Evolutionary conservation across 108 stramenopile genomes (phyloP), one percentile per base, ranked within the genome.

Genomic region (Cyclotella baltica): DNA sequence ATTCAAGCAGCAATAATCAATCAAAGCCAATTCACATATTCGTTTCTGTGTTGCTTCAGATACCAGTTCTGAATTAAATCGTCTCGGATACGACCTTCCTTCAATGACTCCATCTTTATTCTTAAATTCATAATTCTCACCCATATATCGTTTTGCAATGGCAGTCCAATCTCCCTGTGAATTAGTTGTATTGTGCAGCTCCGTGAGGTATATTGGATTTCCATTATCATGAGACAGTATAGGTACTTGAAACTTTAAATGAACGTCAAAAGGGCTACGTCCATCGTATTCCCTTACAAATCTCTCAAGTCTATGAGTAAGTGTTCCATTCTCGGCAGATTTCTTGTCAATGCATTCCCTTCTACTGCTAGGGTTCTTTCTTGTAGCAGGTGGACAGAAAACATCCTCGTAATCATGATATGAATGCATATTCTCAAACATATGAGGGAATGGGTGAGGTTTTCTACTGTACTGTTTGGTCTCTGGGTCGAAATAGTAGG

Each of bases 1-100:
- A 36, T 76, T 76, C 66, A 76, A 76, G 34, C 75, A 76, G 40
- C 75, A 76, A 28, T 76, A 76, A 67, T 76, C 75, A 29, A 76
- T 35, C 55, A 76, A 67, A 4, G 66, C 75, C 56, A 76, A 67
- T 25, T 25, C 64, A 48, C 75, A 76, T 46, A 76, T 76, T 63
- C 75, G 30, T 22, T 48, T 46, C 23, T 67, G 59, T 15, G 75
- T 58, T 34, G 67, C 30, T 25, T 19, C 22, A n/a, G 62, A 43
- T 33, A 76, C 66, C 16, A 76, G 53, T 20, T 29, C 38, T 56
- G 48, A 37, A 46, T 76, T 63, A 22, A 76, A 43, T 0, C 75
- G 27, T 25, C 75, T 30, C n/a, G 75, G 65, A 35, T 67, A 76
- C 15, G 75, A 76, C 34, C 75, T 30, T 43, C 75, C 75, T 36